Base-by-base conservation (phyloP, 2,329 filamentous ascomycete species). In the Fusarium sp. region DNA sequence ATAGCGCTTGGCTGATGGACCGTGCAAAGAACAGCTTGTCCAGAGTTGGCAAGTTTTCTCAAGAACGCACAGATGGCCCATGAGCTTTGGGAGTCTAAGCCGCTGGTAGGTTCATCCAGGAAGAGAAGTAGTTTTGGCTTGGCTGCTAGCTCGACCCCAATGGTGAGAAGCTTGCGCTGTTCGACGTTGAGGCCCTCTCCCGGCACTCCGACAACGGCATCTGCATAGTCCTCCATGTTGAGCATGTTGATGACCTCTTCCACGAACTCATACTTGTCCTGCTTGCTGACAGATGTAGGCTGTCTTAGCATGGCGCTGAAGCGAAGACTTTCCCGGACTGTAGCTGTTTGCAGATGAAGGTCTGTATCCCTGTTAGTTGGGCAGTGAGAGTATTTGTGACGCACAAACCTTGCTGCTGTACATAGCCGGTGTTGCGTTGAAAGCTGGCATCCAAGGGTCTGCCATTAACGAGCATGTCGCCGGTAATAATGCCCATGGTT, bases 161-260 rank as follows among this genome's bases (percentile, higher is more conserved):
- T 88, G 0, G 84, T 88, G 2, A 88, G 73, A 0, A 84, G 78
- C 70, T 88, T 88, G 8, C 84, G 78, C 67, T 88, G 85, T 59
- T 87, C 84, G 3, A 87, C 82, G 50, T 86, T 86, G 6, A 88
- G 76, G 8, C 84, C 85, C 50, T 82, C 81, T 1, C 86, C 86
- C 0, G 85, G 84, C 0, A 84, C 78, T 62, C 88, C 88, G 36
- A 90, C 85, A 5, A 89, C 80, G 2, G 86, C 86, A 43, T 89
- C 84, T 14, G 86, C 85, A 53, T 87, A 89, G 47, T 88, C 86
- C 36, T 83, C 76, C 86, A 90, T 88, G 69, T 85, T 82, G 25
- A 90, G 78, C 78, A 90, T 84, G 70, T 82, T 80, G 70, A 88
- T 87, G 31, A 88, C 84, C 38, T 87, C 80, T 58, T 89, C 86